Evolutionary conservation across 169 alveolate species (phyloP).

Genomic region (Plasmodium gonderi): DNA sequence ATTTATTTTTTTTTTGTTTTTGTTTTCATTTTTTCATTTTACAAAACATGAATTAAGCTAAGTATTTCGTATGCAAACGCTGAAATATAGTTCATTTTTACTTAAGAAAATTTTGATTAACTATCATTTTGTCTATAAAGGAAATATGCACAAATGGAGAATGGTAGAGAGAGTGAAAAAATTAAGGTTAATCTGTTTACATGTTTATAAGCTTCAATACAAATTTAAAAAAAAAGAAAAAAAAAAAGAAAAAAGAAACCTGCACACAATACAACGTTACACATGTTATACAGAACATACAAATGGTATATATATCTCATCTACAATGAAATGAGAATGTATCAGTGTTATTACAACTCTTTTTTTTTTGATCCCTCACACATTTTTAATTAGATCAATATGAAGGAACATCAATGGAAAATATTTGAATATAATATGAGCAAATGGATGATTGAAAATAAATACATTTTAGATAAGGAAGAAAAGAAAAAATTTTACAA

Average conservation of each 20-base stretch:
- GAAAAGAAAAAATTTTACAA: constrained; percentile 62
- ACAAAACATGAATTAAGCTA: constrained; percentile 23
- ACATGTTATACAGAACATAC: too few relatives aligned
- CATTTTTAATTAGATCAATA: constrained; percentile 22
- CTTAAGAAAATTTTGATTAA: neutral
- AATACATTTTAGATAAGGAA: constrained; percentile 52
- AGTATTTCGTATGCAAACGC: neutral
- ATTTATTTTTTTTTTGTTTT: neutral
- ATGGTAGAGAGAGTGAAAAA: constrained; percentile 3
- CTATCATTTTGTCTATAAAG: constrained; percentile 15
- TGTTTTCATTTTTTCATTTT: neutral
- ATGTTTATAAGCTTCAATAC: neutral
- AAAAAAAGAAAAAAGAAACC: neutral
- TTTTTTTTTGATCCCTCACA: neutral
- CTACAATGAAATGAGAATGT: neutral
- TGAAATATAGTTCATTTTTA: neutral
- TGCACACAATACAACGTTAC: too few relatives aligned
- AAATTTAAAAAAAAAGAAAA: neutral
- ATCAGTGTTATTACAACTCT: neutral
- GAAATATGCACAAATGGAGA: constrained; percentile 28
- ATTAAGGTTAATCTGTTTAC: neutral
- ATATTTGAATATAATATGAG: constrained; percentile 68
- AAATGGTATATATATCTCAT: too few relatives aligned
- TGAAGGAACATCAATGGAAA: constrained; percentile 70
- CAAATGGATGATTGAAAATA: constrained; percentile 70